These are phyloP conservation scores for Henckelia pumila DNA, from an alignment of 257 asterid genomes.

Conservation along the genomic window DNA sequence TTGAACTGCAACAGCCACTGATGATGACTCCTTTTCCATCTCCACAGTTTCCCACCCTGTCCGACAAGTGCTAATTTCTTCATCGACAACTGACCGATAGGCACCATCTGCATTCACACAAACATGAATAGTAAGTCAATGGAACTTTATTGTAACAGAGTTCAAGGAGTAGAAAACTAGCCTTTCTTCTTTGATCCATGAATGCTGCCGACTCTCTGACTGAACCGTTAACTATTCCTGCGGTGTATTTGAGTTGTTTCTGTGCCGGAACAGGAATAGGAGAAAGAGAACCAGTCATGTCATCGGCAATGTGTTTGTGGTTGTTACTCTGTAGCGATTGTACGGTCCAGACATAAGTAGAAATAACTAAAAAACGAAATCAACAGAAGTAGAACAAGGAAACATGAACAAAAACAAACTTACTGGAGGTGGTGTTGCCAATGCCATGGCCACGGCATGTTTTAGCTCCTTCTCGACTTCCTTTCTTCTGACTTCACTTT, in stretches of 20 bases:
- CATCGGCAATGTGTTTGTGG: conserved; percentile 67
- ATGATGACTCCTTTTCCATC: conserved; percentile 99
- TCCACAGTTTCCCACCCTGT: conserved; percentile 95
- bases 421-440: conserved; percentile 80
- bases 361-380: neutral
- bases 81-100: conserved; percentile 84
- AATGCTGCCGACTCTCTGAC: conserved; percentile 73
- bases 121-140: conserved; percentile 11
- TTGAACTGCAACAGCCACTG: conserved; percentile 97
- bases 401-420: conserved; percentile 20
- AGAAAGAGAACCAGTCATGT: conserved; percentile 67
- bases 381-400: neutral
- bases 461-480: conserved; percentile 82
- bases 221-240: conserved; percentile 84
- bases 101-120: conserved; percentile 68
- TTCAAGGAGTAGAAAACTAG: conserved; percentile 24
- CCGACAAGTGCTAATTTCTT: conserved; percentile 85
- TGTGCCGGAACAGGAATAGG: conserved; percentile 92
- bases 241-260: conserved; percentile 93
- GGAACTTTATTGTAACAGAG: conserved; percentile 6
- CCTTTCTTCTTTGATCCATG: conserved; percentile 84
- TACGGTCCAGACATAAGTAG: conserved; percentile 12
- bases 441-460: conserved; percentile 51
- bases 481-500: conserved; percentile 85
- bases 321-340: conserved; percentile 38